phyloP scores from a whole-genome alignment of 768 basidiomycete species.

The Roridomyces roridus region DNA sequence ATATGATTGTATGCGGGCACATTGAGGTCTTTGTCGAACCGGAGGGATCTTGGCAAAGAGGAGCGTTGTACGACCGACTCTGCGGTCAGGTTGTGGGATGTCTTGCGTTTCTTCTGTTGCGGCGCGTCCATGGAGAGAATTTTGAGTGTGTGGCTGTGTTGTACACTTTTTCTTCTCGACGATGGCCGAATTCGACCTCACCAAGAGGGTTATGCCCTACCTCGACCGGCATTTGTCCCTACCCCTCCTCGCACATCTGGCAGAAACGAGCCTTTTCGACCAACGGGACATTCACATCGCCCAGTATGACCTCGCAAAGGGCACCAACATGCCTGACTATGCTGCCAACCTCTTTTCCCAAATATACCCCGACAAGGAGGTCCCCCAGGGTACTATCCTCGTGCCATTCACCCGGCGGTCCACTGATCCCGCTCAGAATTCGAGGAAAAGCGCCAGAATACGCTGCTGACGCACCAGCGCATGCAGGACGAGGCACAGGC shows the following conservation, averaged over 20 bases:
- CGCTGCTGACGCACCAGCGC: slow-evolving; percentile 82
- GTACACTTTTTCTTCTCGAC: slow-evolving; percentile 25
- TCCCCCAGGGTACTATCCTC: slow-evolving; percentile 64
- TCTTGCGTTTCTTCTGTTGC: slow-evolving; percentile 51
- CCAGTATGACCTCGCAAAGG: slow-evolving; percentile 97
- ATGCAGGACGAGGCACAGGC: slow-evolving; percentile 91
- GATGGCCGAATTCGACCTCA: slow-evolving; percentile 92
- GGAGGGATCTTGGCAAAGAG: slow-evolving; percentile 72
- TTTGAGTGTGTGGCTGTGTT: slow-evolving; percentile 4
- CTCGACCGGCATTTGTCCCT: slow-evolving; percentile 95
- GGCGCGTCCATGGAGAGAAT: slow-evolving; percentile 64
- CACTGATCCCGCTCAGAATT: slow-evolving; percentile 64
- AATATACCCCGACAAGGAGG: slow-evolving; percentile 72
- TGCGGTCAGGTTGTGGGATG: slow-evolving; percentile 53
- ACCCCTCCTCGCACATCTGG: slow-evolving; percentile 89
- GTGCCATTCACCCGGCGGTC: background rate
- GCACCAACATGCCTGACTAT: slow-evolving; percentile 99
- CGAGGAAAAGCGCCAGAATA: slow-evolving; percentile 78
- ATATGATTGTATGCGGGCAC: slow-evolving; percentile 64
- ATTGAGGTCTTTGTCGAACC: slow-evolving; percentile 50
- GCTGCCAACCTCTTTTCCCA: slow-evolving; percentile 81
- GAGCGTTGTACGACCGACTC: slow-evolving; percentile 66
- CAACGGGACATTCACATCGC: slow-evolving; percentile 82
- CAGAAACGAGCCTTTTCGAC: slow-evolving; percentile 76
- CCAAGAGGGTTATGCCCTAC: slow-evolving; percentile 88